Percentiles rank a stretch among this genome's conserved stretches.
phyloP scores from a whole-genome alignment of 129 eudicot species.

The Lactuca sativa region DNA sequence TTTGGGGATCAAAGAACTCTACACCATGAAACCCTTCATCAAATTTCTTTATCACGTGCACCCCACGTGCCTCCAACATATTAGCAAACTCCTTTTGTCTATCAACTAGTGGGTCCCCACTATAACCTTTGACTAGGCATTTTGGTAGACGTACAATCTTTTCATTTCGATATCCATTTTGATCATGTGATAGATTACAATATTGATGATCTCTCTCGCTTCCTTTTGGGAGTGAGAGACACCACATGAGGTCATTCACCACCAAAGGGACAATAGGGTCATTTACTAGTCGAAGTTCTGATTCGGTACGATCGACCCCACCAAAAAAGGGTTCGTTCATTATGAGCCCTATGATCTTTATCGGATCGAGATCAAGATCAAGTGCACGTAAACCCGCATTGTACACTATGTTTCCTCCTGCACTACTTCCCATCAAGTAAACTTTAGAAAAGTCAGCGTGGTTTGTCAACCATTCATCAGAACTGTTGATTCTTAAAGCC shows the following conservation, averaged over 20 bases:
- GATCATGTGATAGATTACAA: slow-evolving; percentile 33
- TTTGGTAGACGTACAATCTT: background rate
- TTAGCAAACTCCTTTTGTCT: slow-evolving; percentile 47
- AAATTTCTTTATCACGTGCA: slow-evolving; percentile 38
- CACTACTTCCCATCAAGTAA: slow-evolving; percentile 48
- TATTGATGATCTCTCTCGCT: slow-evolving; percentile 56
- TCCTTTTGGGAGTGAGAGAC: slow-evolving; percentile 47
- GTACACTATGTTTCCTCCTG: slow-evolving; percentile 56
- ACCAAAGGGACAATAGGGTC: slow-evolving; percentile 43
- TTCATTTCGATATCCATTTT: background rate
- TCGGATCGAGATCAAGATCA: slow-evolving; percentile 36
- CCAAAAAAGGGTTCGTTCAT: slow-evolving; percentile 52
- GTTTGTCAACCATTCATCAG: slow-evolving; percentile 53
- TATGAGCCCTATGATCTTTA: slow-evolving; percentile 50
- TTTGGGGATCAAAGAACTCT: slow-evolving; percentile 46
- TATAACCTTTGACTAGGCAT: background rate
- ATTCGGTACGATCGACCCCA: slow-evolving; percentile 45
- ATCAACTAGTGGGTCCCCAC: slow-evolving; percentile 27
- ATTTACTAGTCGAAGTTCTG: slow-evolving; percentile 41
- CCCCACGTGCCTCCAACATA: slow-evolving; percentile 57
- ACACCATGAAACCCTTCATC: slow-evolving; percentile 55
- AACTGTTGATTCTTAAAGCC: background rate
- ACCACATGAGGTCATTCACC: slow-evolving; percentile 54
- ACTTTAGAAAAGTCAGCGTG: slow-evolving; percentile 43
- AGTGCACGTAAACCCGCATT: slow-evolving; percentile 43